Conservation (phyloP, 257 asterid species). For the Ophiorrhiza pumila region DNA sequence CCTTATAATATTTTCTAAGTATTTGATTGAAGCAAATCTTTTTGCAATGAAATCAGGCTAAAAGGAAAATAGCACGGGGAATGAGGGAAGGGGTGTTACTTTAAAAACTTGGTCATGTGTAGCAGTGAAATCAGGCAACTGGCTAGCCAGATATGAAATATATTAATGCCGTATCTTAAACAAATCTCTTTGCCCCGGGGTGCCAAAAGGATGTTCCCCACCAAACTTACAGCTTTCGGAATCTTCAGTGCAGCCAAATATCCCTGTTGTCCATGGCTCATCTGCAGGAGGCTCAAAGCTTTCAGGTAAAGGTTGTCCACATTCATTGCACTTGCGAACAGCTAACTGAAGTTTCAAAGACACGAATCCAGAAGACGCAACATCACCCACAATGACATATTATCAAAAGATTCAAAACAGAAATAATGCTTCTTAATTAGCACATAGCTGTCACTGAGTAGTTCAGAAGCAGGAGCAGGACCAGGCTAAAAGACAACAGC, state of each 20-base stretch:
- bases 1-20: too few relatives aligned
- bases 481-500: not conserved
- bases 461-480: not conserved
- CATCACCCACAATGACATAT: not conserved
- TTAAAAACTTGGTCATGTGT: not conserved
- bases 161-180: not conserved
- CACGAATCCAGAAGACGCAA: conserved; percentile 9
- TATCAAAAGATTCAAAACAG: conserved; percentile 7
- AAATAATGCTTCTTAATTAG: not conserved
- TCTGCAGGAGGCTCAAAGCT: conserved; percentile 91
- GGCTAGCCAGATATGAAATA: not conserved
- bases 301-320: conserved; percentile 97
- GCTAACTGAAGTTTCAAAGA: conserved; percentile 52
- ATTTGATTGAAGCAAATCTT: not conserved
- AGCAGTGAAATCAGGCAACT: not conserved
- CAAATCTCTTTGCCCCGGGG: not conserved
- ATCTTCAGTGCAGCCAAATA: conserved; percentile 80
- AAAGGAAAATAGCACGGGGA: not conserved
- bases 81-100: not conserved
- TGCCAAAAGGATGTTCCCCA: not conserved
- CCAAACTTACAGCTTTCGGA: conserved; percentile 74
- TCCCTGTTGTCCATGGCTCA: conserved; percentile 96
- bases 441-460: not conserved
- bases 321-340: conserved; percentile 83
- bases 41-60: not conserved